Percentiles rank a stretch among this genome's conserved stretches.
phyloP scores from a whole-genome alignment of 352 stramenopile genomes.

The Pythium plurisporium region DNA sequence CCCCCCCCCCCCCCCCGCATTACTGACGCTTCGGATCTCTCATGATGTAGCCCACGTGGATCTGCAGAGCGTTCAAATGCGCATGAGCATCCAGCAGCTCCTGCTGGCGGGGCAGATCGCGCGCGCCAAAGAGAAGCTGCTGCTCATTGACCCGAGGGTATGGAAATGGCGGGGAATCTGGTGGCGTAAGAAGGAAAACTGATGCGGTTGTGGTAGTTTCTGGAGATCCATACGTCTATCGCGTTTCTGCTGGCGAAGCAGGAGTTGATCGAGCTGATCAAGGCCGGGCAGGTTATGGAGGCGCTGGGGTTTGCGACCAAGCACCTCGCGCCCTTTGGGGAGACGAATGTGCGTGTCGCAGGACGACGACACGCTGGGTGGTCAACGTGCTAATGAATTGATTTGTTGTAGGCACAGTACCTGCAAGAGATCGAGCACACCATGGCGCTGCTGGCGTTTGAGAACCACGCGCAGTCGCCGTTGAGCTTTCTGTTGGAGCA shows the following conservation, averaged over 20 bases:
- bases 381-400: not conserved
- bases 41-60: constrained; percentile 50
- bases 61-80: constrained; percentile 66
- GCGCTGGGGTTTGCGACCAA: constrained; percentile 70
- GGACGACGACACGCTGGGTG: not conserved
- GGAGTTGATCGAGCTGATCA: constrained; percentile 80
- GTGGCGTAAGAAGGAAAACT: not conserved
- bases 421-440: constrained; percentile 74
- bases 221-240: constrained; percentile 55
- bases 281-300: constrained; percentile 49
- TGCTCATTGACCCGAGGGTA: constrained; percentile 46
- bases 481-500: constrained; percentile 57
- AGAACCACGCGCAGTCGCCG: constrained; percentile 54
- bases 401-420: constrained; percentile 44
- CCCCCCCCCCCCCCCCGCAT: not conserved
- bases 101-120: constrained; percentile 60
- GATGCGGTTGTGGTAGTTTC: constrained; percentile 29
- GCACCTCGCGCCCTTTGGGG: constrained; percentile 63
- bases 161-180: not conserved
- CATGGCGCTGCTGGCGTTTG: constrained; percentile 75
- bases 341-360: constrained; percentile 54
- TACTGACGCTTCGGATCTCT: constrained; percentile 7
- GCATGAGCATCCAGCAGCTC: constrained; percentile 66
- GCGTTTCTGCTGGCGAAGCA: constrained; percentile 78
- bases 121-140: constrained; percentile 49